Percentiles rank a stretch among this genome's conserved stretches.
These are phyloP conservation scores for Colletotrichum orbiculare DNA, from an alignment of 2,329 filamentous ascomycete genomes.

Conservation along the genomic window DNA sequence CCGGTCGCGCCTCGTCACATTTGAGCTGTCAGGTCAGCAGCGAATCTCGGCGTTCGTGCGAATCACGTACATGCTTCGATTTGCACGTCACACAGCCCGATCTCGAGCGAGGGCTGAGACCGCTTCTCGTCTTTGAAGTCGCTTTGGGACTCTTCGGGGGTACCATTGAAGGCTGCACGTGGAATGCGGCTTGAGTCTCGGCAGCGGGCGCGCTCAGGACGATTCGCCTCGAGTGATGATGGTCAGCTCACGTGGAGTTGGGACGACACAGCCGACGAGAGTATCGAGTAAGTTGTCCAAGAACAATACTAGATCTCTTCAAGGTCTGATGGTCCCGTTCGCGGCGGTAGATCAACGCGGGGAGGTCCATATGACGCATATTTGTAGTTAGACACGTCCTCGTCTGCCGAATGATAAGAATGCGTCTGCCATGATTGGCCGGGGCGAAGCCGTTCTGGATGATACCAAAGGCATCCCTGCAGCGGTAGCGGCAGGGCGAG, in stretches of 20 bases:
- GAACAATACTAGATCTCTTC: background rate
- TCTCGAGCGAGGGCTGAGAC: slow-evolving; percentile 40
- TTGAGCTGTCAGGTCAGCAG: slow-evolving; percentile 39
- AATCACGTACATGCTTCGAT: slow-evolving; percentile 41
- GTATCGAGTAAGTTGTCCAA: background rate
- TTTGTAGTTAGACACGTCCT: slow-evolving; percentile 8
- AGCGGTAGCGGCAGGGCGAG: background rate
- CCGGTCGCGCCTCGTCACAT: slow-evolving; percentile 46
- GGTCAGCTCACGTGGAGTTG: background rate
- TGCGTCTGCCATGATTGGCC: slow-evolving; percentile 18
- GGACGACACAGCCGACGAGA: background rate
- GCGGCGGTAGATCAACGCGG: slow-evolving; percentile 22
- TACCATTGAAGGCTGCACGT: slow-evolving; percentile 21
- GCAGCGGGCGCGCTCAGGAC: background rate
- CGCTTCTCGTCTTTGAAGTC: slow-evolving; percentile 23
- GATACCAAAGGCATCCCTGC: slow-evolving; percentile 18
- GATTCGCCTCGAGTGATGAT: too few species aligned
- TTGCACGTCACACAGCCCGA: slow-evolving; percentile 47
- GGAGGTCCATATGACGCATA: slow-evolving; percentile 27
- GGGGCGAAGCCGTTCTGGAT: slow-evolving; percentile 8
- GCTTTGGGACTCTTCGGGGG: slow-evolving; percentile 18
- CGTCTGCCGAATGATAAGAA: slow-evolving; percentile 25
- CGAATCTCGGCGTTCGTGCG: background rate
- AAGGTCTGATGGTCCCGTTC: background rate
- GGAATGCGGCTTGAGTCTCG: background rate